Evolutionary conservation across 148 eudicot species (phyloP).

Genomic region (Cornus controversa): DNA sequence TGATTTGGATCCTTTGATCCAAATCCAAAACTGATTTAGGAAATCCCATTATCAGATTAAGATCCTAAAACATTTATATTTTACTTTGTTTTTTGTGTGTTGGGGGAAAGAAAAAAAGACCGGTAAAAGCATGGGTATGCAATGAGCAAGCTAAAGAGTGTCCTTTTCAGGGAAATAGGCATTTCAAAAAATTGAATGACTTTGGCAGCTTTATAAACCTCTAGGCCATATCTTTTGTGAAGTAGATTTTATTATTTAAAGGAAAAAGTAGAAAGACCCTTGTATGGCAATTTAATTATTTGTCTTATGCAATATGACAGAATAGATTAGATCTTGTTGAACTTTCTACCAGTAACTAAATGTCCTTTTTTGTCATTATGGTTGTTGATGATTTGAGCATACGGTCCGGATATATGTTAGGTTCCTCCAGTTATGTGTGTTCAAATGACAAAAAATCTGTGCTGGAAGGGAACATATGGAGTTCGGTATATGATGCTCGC

Average conservation of each 20-base stretch:
- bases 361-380: not conserved
- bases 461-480: not conserved
- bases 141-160: not conserved
- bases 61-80: not conserved
- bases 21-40: not conserved
- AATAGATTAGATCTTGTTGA: not conserved
- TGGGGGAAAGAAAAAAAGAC: no score
- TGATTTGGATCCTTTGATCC: not conserved
- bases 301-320: not conserved
- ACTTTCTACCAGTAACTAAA: not conserved
- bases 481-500: not conserved
- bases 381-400: no score
- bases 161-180: not conserved
- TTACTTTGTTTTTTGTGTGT: not conserved
- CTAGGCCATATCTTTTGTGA: not conserved
- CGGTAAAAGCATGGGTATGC: not conserved
- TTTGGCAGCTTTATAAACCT: not conserved
- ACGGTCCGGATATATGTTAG: not conserved
- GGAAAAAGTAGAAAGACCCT: not conserved
- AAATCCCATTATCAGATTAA: not conserved
- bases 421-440: not conserved
- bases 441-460: not conserved
- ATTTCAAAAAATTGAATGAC: not conserved
- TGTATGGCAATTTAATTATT: not conserved
- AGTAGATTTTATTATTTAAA: not conserved